Evolutionary conservation across 495 filamentous ascomycete species (phyloP), one percentile per base, ranked within the genome.

Genomic region (Melanomma pulvis-pyrius): DNA sequence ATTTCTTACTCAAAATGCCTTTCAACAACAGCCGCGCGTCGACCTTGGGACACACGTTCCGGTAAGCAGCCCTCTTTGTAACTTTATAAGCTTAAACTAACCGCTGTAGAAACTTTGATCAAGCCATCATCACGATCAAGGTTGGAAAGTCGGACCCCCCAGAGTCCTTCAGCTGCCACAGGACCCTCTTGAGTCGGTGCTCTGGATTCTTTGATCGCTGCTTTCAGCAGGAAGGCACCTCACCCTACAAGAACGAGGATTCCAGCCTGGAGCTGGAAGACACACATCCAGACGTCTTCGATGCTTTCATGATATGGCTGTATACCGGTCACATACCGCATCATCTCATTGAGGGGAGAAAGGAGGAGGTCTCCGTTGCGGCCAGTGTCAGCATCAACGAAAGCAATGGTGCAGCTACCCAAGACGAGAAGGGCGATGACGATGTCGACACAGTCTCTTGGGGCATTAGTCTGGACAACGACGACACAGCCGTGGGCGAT

Each of bases 221-320:
- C 48, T 58, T 66, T 12, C 48, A 59, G 30, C 22, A 50, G 17
- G 25, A 66, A 26, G 39, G 55, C 48, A 39, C 63, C 8, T 66
- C 63, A 19, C 63, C 63, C 15, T 66, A 66, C 56, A 59, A 66
- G 30, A 60, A 65, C 24, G 61, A 47, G 24, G 63, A 51, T 52
- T 36, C 56, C 17, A 29, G 21, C 13, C 55, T 66, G 21, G 63
- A 66, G 49, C 56, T 66, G 25, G 63, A 54, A 28, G 63, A 66
- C 30, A 55, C 56, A 25, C 44, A 52, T 44, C 63, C 63, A 19
- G 63, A 66, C 30, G 63, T 66, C 36, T 66, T 66, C 34, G 63
- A 66, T 60, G 63, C 63, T 13, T 66, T 66, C 56, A 66, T 66
- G 63, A 29, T 66, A 28, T 66, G 63, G 63, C 56, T 66, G 11